Base-by-base conservation (phyloP, 1,139 yeast species). In the Debaryomyces udenii region DNA sequence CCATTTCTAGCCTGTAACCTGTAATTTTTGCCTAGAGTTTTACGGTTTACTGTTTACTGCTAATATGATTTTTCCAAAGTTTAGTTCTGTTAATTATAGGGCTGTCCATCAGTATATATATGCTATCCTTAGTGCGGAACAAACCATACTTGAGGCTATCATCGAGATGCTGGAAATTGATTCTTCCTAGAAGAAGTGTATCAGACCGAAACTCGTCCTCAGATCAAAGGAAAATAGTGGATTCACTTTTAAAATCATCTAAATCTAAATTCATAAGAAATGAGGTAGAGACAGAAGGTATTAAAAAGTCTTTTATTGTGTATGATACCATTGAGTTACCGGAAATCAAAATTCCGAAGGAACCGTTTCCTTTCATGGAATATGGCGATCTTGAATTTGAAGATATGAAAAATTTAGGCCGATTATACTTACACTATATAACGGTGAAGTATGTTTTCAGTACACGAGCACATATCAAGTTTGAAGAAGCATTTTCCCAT, bases 401-500 rank as follows among this genome's bases (percentile, higher is more conserved):
- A 9, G 38, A 35, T 33, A 23, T 39, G 20, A 22, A 24, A 10
- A 38, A 37, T 13, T 13, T 43, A 5, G 46, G 46, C 4, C 28
- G 26, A 14, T 31, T 43, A 11, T 39, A 35, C 31, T n/a, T 40
- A 10, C 28, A 39, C 14, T 39, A 43, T 30, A 37, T 32, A 27
- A 26, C 39, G 16, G 33, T 38, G 14, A 43, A 31, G 30, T 38
- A 38, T 31, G 14, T 39, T 4, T 20, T 26, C 18, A 35, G 30
- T 11, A 28, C 39, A 1, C 16, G 41, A 20, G 38, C 42, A 10
- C 24, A 32, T n/a, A 26, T 27, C 7, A 31, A 22, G 3, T 41
- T 37, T 27, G 11, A 17, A 9, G 35, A 33, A n/a, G 89, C 82
- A 14, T 57, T 48, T 51, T 82, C 66, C 1, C 42, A 38, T 34